A percentile compares a stretch with the other conserved stretches of the same genome.
Evolutionary conservation across 306 rosid species (phyloP).

Genomic region (Leucaena leucocephala): DNA sequence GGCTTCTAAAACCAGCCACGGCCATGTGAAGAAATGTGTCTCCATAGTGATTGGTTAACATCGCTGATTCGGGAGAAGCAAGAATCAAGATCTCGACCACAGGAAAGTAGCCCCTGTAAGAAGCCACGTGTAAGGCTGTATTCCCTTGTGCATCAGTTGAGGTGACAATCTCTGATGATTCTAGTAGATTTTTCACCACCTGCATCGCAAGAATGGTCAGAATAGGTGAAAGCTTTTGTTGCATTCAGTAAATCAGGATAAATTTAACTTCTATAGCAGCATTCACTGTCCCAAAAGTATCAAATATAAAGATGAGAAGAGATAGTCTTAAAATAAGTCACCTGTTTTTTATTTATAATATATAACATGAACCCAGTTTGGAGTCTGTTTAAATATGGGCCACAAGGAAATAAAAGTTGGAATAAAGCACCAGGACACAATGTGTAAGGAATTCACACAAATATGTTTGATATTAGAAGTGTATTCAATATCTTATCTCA

Average conservation of each 20-base stretch:
- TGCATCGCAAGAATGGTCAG: conserved; percentile 40
- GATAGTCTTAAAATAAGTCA: background rate
- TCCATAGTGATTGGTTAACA: conserved; percentile 63
- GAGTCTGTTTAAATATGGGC: background rate
- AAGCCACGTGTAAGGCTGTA: conserved; percentile 79
- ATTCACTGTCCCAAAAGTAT: conserved; percentile 2
- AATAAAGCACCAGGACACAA: conserved; percentile 5
- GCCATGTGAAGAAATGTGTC: conserved; percentile 91
- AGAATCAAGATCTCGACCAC: conserved; percentile 63
- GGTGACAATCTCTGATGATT: conserved; percentile 59
- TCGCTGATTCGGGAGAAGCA: conserved; percentile 55
- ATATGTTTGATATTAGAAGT: background rate
- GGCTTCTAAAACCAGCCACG: conserved; percentile 83
- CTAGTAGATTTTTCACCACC: conserved; percentile 76
- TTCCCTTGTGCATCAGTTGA: conserved; percentile 74
- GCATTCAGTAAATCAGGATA: background rate
- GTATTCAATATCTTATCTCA: background rate
- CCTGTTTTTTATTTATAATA: background rate
- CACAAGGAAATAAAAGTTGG: conserved; percentile 8
- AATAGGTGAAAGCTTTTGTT: background rate
- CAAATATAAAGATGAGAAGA: background rate
- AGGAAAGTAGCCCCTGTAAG: conserved; percentile 68
- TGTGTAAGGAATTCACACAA: conserved; percentile 11
- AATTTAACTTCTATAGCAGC: conserved; percentile 10
- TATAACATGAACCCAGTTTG: background rate